Evolutionary conservation across 345 rosid species (phyloP).

Genomic region (Acer negundo): DNA sequence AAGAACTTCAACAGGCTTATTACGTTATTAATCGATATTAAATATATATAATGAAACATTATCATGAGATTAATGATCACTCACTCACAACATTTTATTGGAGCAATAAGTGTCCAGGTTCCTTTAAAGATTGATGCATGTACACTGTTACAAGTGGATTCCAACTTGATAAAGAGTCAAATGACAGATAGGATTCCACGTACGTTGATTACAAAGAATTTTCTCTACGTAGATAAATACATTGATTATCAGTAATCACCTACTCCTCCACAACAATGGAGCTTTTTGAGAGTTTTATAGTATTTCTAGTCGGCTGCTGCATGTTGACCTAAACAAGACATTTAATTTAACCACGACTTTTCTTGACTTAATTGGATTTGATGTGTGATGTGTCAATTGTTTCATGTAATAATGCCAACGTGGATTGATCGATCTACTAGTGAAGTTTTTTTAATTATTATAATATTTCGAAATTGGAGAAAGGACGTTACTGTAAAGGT

Average conservation of each 20-base stretch:
- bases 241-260: constrained; percentile 15
- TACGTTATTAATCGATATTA: no score
- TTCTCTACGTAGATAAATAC: not conserved
- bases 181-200: constrained; percentile 29
- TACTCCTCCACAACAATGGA: constrained; percentile 40
- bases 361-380: not conserved
- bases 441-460: no score
- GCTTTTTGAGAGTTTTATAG: not conserved
- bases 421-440: no score
- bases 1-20: no score
- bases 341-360: not conserved
- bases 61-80: no score
- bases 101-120: no score
- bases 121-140: no score
- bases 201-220: constrained; percentile 6
- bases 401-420: no score
- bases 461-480: no score
- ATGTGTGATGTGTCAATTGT: no score
- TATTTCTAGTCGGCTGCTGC: constrained; percentile 13
- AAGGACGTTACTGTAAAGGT: no score
- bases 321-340: constrained; percentile 14
- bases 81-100: not conserved
- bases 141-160: not conserved
- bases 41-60: no score
- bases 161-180: not conserved